Evolutionary conservation across 1,284 basidiomycete species (phyloP), one percentile per base, ranked within the genome.

Genomic region (Leccinum griseonigrum): DNA sequence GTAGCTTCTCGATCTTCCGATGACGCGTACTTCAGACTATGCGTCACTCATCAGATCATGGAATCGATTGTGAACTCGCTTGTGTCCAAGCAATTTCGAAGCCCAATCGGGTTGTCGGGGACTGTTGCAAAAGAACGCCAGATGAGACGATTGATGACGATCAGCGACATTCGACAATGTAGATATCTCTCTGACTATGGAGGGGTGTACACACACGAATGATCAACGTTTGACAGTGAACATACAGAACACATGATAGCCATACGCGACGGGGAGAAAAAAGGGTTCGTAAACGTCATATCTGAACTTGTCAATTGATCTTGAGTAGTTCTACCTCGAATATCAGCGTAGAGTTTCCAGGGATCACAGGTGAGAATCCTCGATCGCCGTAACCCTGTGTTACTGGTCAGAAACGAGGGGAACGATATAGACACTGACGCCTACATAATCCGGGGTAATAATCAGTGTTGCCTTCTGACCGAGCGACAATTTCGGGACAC

Each of bases 341-440:
- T 64, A 78, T 83, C 74, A 95, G 83, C 40, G 85, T 88, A 29
- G 91, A 76, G 72, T 92, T 87, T 68, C 88, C 74, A 22, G 93
- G 93, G 73, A 95, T 94, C 65, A 91, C 83, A 34, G 91, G 91
- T 48, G 89, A 90, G 79, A 92, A 94, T 32, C 90, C 90, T 43
- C 84, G 81, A 34, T 77, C 53, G 38, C 89, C 90, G 66, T 92
- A 92, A 55, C 80, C 88, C 89, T 91, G 65, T 36, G 57, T 38
- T 56, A 0, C 9, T 18, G 14, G 28, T 71, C 52, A 64, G 64
- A 58, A 58, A 31, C 8, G 14, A 13, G 36, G 0, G 3, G 26
- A n/a, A 31, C 46, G 13, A 54, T 34, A 46, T 14, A 43, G 46
- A 52, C 18, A 54, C n/a, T 56, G 53, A 28, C 18, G 81, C 86